Evolutionary conservation across 176 grass and related monocot genomes (phyloP).

Genomic region (Carex cristatella): DNA sequence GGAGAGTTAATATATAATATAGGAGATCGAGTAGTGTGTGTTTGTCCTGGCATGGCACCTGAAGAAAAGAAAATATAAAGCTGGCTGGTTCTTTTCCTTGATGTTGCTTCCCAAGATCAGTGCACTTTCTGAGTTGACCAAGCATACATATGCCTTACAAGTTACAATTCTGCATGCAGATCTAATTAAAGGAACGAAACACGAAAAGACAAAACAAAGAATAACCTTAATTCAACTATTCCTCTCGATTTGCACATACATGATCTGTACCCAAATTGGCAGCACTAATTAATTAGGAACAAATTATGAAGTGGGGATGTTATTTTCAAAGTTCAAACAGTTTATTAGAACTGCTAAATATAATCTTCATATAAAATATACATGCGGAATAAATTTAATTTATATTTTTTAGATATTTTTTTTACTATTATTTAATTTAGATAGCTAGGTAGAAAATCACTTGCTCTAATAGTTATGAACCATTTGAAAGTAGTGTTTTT

Average conservation of each 20-base stretch:
- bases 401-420: no score
- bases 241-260: not conserved
- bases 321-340: no score
- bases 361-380: no score
- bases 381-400: no score
- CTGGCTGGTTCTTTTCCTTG: slow-evolving; percentile 3
- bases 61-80: slow-evolving; percentile 6
- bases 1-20: not conserved
- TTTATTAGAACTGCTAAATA: no score
- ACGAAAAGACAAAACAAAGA: not conserved
- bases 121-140: slow-evolving; percentile 17
- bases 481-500: no score
- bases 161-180: not conserved
- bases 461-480: no score
- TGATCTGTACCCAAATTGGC: not conserved
- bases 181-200: not conserved
- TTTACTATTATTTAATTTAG: no score
- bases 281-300: not conserved
- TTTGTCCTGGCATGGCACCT: not conserved
- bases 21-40: not conserved
- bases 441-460: no score
- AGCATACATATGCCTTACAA: slow-evolving; percentile 7
- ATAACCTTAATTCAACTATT: not conserved
- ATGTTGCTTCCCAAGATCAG: slow-evolving; percentile 11
- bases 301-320: not conserved